phyloP scores from a whole-genome alignment of 495 filamentous ascomycete species.

The Beverwykella pulmonaria region DNA sequence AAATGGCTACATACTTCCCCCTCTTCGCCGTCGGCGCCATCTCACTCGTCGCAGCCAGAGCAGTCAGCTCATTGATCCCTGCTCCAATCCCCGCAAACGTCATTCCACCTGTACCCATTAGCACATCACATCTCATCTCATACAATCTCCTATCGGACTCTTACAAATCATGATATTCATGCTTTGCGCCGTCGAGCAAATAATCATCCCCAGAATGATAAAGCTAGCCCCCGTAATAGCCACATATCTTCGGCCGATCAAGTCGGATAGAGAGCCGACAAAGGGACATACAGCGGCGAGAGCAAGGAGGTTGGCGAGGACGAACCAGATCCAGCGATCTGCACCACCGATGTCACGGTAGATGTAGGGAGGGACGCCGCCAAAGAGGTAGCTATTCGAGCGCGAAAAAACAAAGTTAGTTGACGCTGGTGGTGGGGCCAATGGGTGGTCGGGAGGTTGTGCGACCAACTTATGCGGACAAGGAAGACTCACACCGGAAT shows the following conservation, averaged over 20 bases:
- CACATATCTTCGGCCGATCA: constrained; percentile 68
- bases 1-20: constrained; percentile 66
- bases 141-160: background rate
- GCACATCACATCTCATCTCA: background rate
- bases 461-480: background rate
- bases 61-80: constrained; percentile 68
- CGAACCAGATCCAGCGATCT: constrained; percentile 74
- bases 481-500: constrained; percentile 57
- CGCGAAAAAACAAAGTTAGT: background rate
- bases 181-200: constrained; percentile 59
- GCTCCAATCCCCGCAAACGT: constrained; percentile 64
- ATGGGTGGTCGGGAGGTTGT: background rate
- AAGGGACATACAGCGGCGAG: constrained; percentile 72
- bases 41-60: constrained; percentile 68
- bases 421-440: background rate
- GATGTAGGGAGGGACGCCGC: constrained; percentile 61
- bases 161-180: constrained; percentile 59
- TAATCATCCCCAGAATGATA: constrained; percentile 65
- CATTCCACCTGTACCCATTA: constrained; percentile 52
- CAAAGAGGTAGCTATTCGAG: constrained; percentile 53
- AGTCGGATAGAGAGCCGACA: constrained; percentile 70
- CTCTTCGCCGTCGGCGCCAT: constrained; percentile 68
- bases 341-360: constrained; percentile 66
- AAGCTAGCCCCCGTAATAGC: constrained; percentile 62
- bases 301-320: constrained; percentile 67